Base-by-base conservation (phyloP, 2,329 filamentous ascomycete genomes). In the Clonostachys solani region DNA sequence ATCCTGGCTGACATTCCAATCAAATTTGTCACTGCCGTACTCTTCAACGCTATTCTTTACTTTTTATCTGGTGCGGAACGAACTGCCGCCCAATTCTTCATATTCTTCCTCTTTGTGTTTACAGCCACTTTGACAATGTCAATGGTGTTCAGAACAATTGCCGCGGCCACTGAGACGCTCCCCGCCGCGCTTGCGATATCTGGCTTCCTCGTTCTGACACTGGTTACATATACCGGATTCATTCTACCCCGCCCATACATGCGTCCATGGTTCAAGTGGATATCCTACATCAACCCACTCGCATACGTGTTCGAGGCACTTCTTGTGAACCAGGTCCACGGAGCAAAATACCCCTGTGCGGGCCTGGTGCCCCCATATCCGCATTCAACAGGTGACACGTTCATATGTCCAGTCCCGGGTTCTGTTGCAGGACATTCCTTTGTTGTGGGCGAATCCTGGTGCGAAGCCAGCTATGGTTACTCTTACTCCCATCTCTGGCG, bases 211-310 rank as follows among this genome's bases (percentile, higher is more conserved):
- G 78, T 85, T 12, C 60, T 87, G 18, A 75, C 76, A 13, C 71
- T 87, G 5, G 73, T 84, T 56, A 82, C 73, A 18, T 76, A 74
- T 59, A 84, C 82, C 0, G 83, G 80, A 48, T 83, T 85, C 57
- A 64, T 71, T 33, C 71, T 80, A 34, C 58, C 67, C 1, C 60
- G 67, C 3, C 66, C 70, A 0, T 55, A 86, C 57, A 90, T 86
- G 85, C 75, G 83, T 19, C 78, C 77, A 0, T 92, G 87, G 86
- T 84, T 86, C 43, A 70, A 79, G 23, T 92, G 87, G 88, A 85
- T 92, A 45, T 78, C 83, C 29, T 90, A 83, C 66, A 72, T 90
- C 45, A 85, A 90, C 49, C 86, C 86, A 1, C 78, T 91, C 34
- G 83, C 74, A 40, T 91, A 91, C 57, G 84, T 77, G 2, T 92